These are phyloP conservation scores for Garcia nutans DNA, from an alignment of 345 rosid genomes.

Conservation along the genomic window DNA sequence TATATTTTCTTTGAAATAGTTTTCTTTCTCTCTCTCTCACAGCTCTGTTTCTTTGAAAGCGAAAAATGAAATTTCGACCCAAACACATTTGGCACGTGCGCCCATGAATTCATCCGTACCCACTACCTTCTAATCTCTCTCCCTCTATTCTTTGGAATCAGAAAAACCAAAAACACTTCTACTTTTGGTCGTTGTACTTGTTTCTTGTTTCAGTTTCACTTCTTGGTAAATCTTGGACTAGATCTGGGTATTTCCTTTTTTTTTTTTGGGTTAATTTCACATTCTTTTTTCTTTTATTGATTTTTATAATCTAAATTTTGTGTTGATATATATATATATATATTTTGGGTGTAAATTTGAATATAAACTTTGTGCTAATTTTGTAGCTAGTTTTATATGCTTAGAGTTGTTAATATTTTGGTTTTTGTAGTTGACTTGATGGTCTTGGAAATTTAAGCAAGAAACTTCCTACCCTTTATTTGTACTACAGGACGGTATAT, in stretches of 20 bases:
- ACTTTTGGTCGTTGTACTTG: not conserved
- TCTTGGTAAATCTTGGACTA: not conserved
- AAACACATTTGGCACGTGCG: slow-evolving; percentile 22
- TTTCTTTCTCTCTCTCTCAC: not conserved
- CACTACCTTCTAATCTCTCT: not conserved
- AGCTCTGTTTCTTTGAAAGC: slow-evolving; percentile 12
- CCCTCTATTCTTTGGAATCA: slow-evolving; percentile 1
- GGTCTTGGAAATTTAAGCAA: slow-evolving; percentile 27
- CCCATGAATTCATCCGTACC: not conserved
- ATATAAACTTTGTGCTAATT: not conserved
- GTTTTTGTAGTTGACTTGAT: slow-evolving; percentile 23
- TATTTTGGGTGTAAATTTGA: too few relatives aligned
- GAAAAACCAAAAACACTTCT: not conserved
- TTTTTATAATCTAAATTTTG: not conserved
- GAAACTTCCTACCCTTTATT: slow-evolving; percentile 1
- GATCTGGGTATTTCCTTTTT: slow-evolving; percentile 1
- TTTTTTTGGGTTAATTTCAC: not conserved
- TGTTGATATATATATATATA: too few relatives aligned
- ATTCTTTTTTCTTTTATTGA: not conserved
- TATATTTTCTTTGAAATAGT: not conserved
- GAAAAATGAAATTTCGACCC: slow-evolving; percentile 20
- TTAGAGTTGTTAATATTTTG: not conserved
- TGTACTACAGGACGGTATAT: not conserved
- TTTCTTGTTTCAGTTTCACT: not conserved
- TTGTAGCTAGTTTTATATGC: not conserved